phyloP scores from a whole-genome alignment of 352 stramenopile genomes.

The Phytophthora tentaculata region DNA sequence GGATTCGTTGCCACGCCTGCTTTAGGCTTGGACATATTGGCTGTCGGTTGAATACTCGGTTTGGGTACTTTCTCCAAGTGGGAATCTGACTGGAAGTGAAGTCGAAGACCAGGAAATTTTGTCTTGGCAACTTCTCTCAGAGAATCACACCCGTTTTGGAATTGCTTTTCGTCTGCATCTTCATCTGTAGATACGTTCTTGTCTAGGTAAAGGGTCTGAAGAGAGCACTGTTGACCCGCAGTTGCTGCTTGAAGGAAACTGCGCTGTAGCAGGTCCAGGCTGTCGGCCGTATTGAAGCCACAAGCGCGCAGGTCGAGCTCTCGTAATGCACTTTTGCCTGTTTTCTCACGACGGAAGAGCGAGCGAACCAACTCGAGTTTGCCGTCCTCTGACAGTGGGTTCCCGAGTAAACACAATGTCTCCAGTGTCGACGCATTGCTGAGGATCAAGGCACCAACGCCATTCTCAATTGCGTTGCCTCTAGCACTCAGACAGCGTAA shows the following conservation, averaged over 20 bases:
- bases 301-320: slow-evolving; percentile 45
- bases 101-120: slow-evolving; percentile 23
- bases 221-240: slow-evolving; percentile 28
- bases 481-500: slow-evolving; percentile 29
- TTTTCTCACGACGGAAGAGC: slow-evolving; percentile 38
- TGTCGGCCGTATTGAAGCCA: slow-evolving; percentile 29
- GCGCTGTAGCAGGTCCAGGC: slow-evolving; percentile 25
- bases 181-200: background rate
- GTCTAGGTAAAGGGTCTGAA: slow-evolving; percentile 29
- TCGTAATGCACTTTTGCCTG: slow-evolving; percentile 27
- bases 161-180: slow-evolving; percentile 6
- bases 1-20: background rate
- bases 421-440: slow-evolving; percentile 33
- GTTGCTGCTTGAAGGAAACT: slow-evolving; percentile 36
- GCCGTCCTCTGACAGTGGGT: slow-evolving; percentile 43
- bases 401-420: slow-evolving; percentile 39
- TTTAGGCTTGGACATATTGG: background rate
- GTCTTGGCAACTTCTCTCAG: slow-evolving; percentile 20
- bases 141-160: slow-evolving; percentile 14
- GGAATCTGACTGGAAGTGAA: slow-evolving; percentile 22
- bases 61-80: slow-evolving; percentile 4
- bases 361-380: slow-evolving; percentile 43
- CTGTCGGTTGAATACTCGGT: background rate
- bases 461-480: slow-evolving; percentile 45
- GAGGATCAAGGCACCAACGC: slow-evolving; percentile 34